A percentile compares a stretch with the other conserved stretches of the same genome.
phyloP scores from a whole-genome alignment of 352 stramenopile genomes.

The Pythium rishiriense region DNA sequence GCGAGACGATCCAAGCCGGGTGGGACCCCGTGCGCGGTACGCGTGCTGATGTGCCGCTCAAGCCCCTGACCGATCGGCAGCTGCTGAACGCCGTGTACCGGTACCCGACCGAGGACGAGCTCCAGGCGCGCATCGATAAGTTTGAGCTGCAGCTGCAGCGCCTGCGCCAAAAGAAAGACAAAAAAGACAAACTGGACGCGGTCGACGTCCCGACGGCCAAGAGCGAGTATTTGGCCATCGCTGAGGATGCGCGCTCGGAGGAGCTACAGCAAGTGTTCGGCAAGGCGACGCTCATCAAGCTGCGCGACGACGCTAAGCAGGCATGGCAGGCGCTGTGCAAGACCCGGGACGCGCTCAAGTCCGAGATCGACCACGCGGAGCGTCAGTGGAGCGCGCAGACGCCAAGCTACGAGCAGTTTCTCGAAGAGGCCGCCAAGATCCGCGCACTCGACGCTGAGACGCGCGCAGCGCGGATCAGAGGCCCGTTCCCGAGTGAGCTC shows the following conservation, averaged over 20 bases:
- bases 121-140: constrained; percentile 49
- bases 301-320: constrained; percentile 71
- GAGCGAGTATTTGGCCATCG: constrained; percentile 71
- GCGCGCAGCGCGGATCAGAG: constrained; percentile 40
- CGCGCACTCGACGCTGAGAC: constrained; percentile 39
- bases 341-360: constrained; percentile 42
- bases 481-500: constrained; percentile 52
- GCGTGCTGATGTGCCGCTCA: constrained; percentile 51
- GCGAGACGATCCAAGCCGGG: constrained; percentile 58
- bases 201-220: constrained; percentile 69
- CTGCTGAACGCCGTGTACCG: constrained; percentile 65
- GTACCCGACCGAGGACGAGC: constrained; percentile 69
- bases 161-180: constrained; percentile 42
- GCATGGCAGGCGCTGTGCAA: constrained; percentile 49
- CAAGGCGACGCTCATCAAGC: constrained; percentile 56
- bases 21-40: constrained; percentile 52
- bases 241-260: constrained; percentile 69
- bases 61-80: constrained; percentile 59
- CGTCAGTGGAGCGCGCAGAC: constrained; percentile 41
- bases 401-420: constrained; percentile 64
- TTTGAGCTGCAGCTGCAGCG: constrained; percentile 61
- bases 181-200: constrained; percentile 39
- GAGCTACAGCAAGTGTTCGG: constrained; percentile 62
- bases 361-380: constrained; percentile 53
- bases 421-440: constrained; percentile 56